Conservation (phyloP, 495 filamentous ascomycete genomes). For the Pseudomonodictys pantanalensis region DNA sequence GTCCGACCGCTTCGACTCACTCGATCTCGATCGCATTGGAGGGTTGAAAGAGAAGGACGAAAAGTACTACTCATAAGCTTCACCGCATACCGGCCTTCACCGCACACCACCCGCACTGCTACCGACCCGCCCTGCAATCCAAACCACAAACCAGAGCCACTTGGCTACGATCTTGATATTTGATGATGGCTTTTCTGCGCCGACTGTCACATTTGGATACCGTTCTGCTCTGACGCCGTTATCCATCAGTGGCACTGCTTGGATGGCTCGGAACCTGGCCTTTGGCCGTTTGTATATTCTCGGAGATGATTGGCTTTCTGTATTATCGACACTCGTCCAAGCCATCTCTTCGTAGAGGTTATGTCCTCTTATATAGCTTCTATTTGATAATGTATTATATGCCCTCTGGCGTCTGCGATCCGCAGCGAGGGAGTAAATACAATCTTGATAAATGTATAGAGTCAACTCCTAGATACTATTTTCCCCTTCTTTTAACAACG, state of each 20-base stretch:
- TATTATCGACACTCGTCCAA: neutral
- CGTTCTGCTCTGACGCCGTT: slow-evolving; percentile 12
- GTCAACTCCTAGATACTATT: neutral
- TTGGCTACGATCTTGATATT: slow-evolving; percentile 33
- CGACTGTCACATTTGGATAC: slow-evolving; percentile 18
- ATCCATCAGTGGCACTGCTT: slow-evolving; percentile 1
- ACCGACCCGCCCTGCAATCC: neutral
- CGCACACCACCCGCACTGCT: slow-evolving; percentile 1
- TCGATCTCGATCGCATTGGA: slow-evolving; percentile 92
- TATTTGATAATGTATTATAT: slow-evolving; percentile 37
- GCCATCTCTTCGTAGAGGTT: slow-evolving; percentile 26
- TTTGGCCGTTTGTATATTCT: slow-evolving; percentile 33
- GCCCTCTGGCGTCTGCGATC: slow-evolving; percentile 17
- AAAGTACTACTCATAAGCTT: slow-evolving; percentile 27
- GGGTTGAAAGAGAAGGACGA: slow-evolving; percentile 84
- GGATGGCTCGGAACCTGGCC: slow-evolving; percentile 3
- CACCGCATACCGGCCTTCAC: neutral
- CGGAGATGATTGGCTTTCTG: slow-evolving; percentile 15
- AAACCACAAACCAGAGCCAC: slow-evolving; percentile 9
- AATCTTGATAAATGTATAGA: neutral
- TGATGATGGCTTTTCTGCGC: slow-evolving; percentile 26
- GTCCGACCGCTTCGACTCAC: slow-evolving; percentile 75
- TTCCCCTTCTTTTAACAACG: neutral
- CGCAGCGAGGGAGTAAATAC: slow-evolving; percentile 28
- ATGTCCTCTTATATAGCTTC: slow-evolving; percentile 35